Evolutionary conservation across 371 early-diverging fungal species (phyloP).

Genomic region (Mortierella sp.): DNA sequence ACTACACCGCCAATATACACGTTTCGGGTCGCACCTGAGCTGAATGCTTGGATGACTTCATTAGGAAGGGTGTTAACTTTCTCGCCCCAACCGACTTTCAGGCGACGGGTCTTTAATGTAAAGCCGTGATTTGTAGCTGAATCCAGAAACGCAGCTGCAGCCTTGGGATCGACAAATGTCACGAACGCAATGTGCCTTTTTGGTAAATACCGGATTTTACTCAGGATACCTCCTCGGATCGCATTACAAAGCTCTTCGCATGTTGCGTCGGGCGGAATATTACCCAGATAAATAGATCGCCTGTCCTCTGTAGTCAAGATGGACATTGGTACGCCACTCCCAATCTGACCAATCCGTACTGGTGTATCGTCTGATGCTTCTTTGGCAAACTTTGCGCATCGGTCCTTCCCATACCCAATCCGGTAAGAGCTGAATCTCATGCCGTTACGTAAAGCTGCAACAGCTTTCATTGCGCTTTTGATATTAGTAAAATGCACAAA

Average conservation of each 20-base stretch:
- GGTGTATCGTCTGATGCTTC: slow-evolving; percentile 6
- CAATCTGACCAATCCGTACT: not conserved
- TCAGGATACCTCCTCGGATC: slow-evolving; percentile 86
- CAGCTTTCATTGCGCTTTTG: slow-evolving; percentile 78
- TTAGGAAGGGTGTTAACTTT: slow-evolving; percentile 67
- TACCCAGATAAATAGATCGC: slow-evolving; percentile 86
- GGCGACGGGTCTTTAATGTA: slow-evolving; percentile 74
- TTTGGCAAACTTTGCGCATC: slow-evolving; percentile 65
- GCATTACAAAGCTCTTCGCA: slow-evolving; percentile 87
- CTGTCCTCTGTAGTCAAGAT: slow-evolving; percentile 54
- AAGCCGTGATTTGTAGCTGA: slow-evolving; percentile 68
- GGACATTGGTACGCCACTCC: slow-evolving; percentile 11
- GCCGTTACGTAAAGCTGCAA: slow-evolving; percentile 67
- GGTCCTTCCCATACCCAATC: slow-evolving; percentile 84
- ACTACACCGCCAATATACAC: slow-evolving; percentile 83
- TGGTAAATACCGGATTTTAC: slow-evolving; percentile 76
- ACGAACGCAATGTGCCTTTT: slow-evolving; percentile 89
- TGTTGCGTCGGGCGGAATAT: slow-evolving; percentile 78
- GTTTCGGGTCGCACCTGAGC: slow-evolving; percentile 82
- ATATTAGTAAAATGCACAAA: slow-evolving; percentile 87
- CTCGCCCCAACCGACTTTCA: slow-evolving; percentile 88
- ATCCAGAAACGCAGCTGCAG: slow-evolving; percentile 73
- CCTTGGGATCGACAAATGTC: slow-evolving; percentile 81
- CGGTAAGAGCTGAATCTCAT: slow-evolving; percentile 66
- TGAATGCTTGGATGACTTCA: slow-evolving; percentile 69